A percentile compares a stretch with the other conserved stretches of the same genome.
phyloP scores from a whole-genome alignment of 768 basidiomycete genomes.

The Calvatia gigantea region DNA sequence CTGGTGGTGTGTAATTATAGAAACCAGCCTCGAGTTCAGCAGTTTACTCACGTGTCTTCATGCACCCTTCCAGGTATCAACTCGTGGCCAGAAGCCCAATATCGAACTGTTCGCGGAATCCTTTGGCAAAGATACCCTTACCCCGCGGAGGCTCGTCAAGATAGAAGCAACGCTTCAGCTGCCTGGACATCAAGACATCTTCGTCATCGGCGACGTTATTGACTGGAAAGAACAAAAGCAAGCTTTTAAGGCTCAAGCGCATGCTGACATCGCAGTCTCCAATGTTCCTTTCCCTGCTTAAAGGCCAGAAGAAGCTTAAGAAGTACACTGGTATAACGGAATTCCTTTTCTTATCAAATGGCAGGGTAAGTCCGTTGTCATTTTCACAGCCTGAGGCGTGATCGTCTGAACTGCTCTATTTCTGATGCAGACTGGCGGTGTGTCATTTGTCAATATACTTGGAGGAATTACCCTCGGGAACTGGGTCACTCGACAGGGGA shows the following conservation, averaged over 20 bases:
- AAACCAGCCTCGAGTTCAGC: background rate
- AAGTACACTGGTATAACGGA: constrained; percentile 14
- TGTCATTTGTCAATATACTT: constrained; percentile 10
- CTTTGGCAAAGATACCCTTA: constrained; percentile 29
- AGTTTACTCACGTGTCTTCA: background rate
- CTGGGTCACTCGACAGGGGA: constrained; percentile 12
- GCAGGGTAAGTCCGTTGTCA: constrained; percentile 9
- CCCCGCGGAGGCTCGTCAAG: constrained; percentile 34
- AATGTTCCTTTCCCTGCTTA: constrained; percentile 15
- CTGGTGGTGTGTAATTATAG: constrained; percentile 41
- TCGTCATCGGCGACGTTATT: constrained; percentile 21
- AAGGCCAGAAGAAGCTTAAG: constrained; percentile 6
- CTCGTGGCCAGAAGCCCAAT: constrained; percentile 34
- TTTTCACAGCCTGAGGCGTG: background rate
- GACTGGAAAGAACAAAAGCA: constrained; percentile 22
- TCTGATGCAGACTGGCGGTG: constrained; percentile 13
- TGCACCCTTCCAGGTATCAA: constrained; percentile 25
- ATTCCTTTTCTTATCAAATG: constrained; percentile 11
- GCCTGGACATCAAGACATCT: constrained; percentile 17
- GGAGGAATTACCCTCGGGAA: constrained; percentile 17
- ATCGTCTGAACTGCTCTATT: background rate
- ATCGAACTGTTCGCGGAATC: constrained; percentile 43
- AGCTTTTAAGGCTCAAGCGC: constrained; percentile 15
- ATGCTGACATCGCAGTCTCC: constrained; percentile 13
- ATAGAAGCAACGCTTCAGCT: constrained; percentile 38